Evolutionary conservation across 768 basidiomycete genomes (phyloP).

Genomic region (Serendipita indica): DNA sequence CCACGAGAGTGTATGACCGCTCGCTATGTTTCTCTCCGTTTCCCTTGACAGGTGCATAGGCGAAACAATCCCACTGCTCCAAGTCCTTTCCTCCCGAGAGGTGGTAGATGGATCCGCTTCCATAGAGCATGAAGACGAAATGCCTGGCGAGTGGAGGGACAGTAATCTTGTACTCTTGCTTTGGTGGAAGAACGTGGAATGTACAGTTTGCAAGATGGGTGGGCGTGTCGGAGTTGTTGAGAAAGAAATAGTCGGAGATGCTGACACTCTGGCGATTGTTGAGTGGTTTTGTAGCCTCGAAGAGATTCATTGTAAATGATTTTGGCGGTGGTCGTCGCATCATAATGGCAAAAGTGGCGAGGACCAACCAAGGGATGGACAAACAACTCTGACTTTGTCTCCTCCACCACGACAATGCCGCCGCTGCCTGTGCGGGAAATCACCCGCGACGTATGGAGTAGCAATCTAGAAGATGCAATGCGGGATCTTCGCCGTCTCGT

Average conservation of each 20-base stretch:
- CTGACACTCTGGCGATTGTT: not conserved
- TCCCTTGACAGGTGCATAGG: not conserved
- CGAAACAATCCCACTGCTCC: constrained; percentile 6
- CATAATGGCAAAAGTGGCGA: not conserved
- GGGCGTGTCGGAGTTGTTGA: not conserved
- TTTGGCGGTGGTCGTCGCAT: not conserved
- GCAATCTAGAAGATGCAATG: constrained; percentile 89
- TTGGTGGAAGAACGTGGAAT: not conserved
- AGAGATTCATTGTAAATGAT: not conserved
- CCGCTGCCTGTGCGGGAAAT: not conserved
- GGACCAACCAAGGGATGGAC: not conserved
- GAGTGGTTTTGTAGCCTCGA: not conserved
- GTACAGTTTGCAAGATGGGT: not conserved
- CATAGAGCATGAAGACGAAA: not conserved
- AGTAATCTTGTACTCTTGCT: not conserved
- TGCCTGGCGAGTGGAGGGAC: not conserved
- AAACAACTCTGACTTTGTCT: no score
- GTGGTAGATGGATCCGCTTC: not conserved
- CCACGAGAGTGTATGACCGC: constrained; percentile 1
- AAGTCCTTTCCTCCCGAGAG: not conserved
- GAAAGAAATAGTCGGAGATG: not conserved
- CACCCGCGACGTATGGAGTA: constrained; percentile 91
- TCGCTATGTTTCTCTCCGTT: not conserved
- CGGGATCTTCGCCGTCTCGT: constrained; percentile 71
- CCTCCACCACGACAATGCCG: not conserved